phyloP scores from a whole-genome alignment of 441 rosid genomes.

The Gossypium trilobum region DNA sequence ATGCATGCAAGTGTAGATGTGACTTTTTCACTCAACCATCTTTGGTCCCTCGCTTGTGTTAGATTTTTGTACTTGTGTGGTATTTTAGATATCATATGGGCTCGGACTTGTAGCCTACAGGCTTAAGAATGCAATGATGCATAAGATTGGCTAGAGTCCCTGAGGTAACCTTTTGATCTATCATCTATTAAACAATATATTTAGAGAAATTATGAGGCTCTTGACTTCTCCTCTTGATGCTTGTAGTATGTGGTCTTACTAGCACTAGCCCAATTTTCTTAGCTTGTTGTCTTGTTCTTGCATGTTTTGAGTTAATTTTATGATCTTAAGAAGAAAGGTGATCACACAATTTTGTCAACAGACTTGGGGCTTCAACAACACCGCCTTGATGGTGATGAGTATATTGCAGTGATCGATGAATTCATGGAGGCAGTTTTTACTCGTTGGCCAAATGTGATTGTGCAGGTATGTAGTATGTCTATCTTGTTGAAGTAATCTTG shows the following conservation, averaged over 20 bases:
- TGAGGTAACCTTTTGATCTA: background rate
- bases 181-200: background rate
- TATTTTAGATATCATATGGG: background rate
- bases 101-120: background rate
- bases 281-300: slow-evolving; percentile 1
- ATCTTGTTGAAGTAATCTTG: slow-evolving; percentile 2
- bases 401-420: slow-evolving; percentile 73
- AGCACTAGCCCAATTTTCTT: background rate
- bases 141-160: background rate
- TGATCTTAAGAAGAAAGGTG: background rate
- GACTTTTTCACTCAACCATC: background rate
- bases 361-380: slow-evolving; percentile 91
- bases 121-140: slow-evolving; percentile 3
- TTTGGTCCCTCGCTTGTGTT: background rate
- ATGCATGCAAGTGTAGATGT: background rate
- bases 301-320: background rate
- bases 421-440: slow-evolving; percentile 99
- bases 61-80: background rate
- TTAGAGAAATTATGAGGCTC: slow-evolving; percentile 7
- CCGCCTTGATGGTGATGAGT: slow-evolving; percentile 80
- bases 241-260: background rate
- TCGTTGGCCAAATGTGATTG: slow-evolving; percentile 97
- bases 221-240: background rate
- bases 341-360: slow-evolving; percentile 25
- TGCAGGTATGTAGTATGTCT: slow-evolving; percentile 52